Evolutionary conservation across 441 rosid genomes (phyloP).

Genomic region (Aquilaria agallochum): DNA sequence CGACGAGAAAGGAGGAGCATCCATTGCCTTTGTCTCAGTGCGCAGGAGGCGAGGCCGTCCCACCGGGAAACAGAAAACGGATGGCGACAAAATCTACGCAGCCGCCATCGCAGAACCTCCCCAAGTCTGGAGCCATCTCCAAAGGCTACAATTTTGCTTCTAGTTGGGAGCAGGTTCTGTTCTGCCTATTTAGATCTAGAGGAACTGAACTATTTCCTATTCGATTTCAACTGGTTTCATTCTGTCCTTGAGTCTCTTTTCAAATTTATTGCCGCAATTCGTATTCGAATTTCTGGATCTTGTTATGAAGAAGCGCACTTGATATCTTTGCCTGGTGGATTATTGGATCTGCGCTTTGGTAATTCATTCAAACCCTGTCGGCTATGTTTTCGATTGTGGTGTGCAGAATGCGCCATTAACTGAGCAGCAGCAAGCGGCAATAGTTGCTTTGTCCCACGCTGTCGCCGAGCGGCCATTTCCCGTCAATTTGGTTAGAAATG

Average conservation of each 20-base stretch:
- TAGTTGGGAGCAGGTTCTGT: constrained; percentile 86
- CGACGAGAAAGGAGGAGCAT: neutral
- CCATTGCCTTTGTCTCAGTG: too few relatives aligned
- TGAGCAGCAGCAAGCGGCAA: constrained; percentile 86
- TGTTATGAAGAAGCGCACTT: neutral
- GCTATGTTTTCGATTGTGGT: constrained; percentile 8
- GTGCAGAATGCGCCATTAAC: constrained; percentile 77
- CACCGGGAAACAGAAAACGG: constrained; percentile 11
- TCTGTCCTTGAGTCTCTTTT: neutral
- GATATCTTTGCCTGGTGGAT: neutral
- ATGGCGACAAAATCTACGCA: constrained; percentile 55
- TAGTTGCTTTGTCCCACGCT: constrained; percentile 58
- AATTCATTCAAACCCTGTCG: constrained; percentile 2
- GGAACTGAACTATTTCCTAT: neutral
- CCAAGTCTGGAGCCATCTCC: constrained; percentile 81
- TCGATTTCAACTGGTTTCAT: neutral
- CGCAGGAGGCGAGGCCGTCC: constrained; percentile 6
- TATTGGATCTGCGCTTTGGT: constrained; percentile 12
- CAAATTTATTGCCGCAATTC: neutral
- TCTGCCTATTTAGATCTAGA: constrained; percentile 16
- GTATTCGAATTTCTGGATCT: constrained; percentile 13
- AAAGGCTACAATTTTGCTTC: constrained; percentile 96
- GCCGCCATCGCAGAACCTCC: constrained; percentile 39
- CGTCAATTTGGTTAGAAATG: constrained; percentile 49
- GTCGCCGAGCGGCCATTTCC: constrained; percentile 89